A percentile compares a stretch with the other conserved stretches of the same genome.
phyloP scores from a whole-genome alignment of 371 early-diverging fungal species.

The Lichtheimia corymbifera region DNA sequence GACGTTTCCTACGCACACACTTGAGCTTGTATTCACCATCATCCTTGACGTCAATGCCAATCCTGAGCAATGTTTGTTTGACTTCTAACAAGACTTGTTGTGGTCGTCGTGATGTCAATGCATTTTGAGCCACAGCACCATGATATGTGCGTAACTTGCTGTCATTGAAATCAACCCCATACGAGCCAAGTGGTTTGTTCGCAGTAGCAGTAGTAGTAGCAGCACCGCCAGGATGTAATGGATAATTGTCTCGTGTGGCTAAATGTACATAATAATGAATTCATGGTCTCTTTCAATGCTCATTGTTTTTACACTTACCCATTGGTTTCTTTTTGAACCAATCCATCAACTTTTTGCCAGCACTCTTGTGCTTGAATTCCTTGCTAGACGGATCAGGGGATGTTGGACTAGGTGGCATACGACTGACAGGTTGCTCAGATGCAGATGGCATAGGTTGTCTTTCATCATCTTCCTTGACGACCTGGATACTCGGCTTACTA shows the following conservation, averaged over 20 bases:
- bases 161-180: conserved; percentile 33
- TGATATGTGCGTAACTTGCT: conserved; percentile 73
- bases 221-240: background rate
- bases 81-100: conserved; percentile 70
- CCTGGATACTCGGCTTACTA: background rate
- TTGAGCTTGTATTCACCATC: conserved; percentile 76
- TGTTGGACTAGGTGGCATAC: conserved; percentile 15
- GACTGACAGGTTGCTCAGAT: conserved; percentile 32
- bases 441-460: conserved; percentile 29
- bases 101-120: conserved; percentile 74
- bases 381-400: conserved; percentile 16
- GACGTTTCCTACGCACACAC: conserved; percentile 63
- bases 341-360: conserved; percentile 71
- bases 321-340: conserved; percentile 71
- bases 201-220: background rate
- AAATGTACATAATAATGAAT: background rate
- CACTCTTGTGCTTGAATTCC: conserved; percentile 40
- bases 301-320: conserved; percentile 36
- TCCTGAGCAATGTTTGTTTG: conserved; percentile 57
- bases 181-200: conserved; percentile 16
- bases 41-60: conserved; percentile 75
- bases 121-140: conserved; percentile 79
- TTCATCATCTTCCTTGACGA: conserved; percentile 28
- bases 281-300: background rate
- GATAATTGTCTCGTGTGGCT: background rate